phyloP scores from a whole-genome alignment of 1,284 basidiomycete genomes.

The Sporisorium exsertum region DNA sequence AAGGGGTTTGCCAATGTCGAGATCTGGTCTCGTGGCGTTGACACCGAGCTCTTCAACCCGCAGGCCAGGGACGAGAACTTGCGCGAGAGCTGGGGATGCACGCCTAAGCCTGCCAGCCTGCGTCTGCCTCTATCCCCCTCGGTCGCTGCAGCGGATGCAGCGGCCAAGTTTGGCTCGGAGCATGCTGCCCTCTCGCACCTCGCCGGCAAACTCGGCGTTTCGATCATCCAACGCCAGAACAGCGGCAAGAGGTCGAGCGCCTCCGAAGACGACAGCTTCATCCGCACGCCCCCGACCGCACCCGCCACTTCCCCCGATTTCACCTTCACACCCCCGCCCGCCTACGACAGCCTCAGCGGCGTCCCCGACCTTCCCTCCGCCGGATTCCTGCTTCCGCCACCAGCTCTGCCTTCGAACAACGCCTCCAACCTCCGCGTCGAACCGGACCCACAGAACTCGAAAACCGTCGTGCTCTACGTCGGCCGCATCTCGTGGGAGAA shows the following conservation, averaged over 20 bases:
- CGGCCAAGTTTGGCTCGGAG: conserved; percentile 32
- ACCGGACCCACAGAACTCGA: conserved; percentile 47
- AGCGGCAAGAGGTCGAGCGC: neutral
- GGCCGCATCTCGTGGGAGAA: conserved; percentile 74
- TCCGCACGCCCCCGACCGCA: conserved; percentile 69
- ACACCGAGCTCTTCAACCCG: conserved; percentile 64
- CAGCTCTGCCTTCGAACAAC: conserved; percentile 34
- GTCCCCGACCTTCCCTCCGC: conserved; percentile 53
- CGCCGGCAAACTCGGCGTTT: conserved; percentile 51
- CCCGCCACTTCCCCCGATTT: conserved; percentile 56
- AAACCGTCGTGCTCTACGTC: conserved; percentile 70
- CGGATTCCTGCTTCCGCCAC: conserved; percentile 59
- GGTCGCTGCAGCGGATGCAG: conserved; percentile 41
- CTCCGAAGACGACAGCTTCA: conserved; percentile 63
- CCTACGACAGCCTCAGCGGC: conserved; percentile 60
- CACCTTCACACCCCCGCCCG: conserved; percentile 63
- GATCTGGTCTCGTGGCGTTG: conserved; percentile 72
- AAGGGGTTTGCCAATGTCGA: conserved; percentile 72
- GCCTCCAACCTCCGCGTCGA: conserved; percentile 15
- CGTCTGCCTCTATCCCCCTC: conserved; percentile 63
- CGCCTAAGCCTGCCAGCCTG: conserved; percentile 57
- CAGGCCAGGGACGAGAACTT: conserved; percentile 70
- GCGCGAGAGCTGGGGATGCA: conserved; percentile 72
- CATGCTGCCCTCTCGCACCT: conserved; percentile 44
- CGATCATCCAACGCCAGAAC: conserved; percentile 14